A percentile compares a stretch with the other conserved stretches of the same genome.
Evolutionary conservation across 169 alveolate genomes (phyloP).

Genomic region (Cystoisospora suis): DNA sequence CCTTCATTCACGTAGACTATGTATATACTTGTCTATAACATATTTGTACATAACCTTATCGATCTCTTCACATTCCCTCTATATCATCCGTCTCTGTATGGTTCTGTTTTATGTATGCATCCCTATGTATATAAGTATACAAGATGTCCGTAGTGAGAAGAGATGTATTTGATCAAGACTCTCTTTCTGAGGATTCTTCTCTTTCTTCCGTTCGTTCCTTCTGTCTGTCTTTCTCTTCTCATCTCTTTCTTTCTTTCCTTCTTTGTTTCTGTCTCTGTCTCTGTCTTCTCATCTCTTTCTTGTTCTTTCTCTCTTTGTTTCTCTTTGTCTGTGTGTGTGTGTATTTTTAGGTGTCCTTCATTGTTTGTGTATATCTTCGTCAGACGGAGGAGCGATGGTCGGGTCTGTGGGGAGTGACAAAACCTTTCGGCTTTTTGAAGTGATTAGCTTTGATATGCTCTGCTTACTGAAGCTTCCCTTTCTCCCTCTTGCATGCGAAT

Average conservation of each 20-base stretch:
- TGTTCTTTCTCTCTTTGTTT: not conserved
- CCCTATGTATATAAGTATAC: no score
- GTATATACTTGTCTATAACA: no score
- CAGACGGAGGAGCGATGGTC: conserved; percentile 77
- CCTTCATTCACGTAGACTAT: no score
- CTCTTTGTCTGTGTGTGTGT: not conserved
- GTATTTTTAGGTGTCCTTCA: conserved; percentile 40
- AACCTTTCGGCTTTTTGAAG: conserved; percentile 78
- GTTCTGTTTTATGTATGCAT: no score
- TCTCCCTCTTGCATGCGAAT: conserved; percentile 78
- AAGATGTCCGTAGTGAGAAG: no score
- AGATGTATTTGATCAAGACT: no score
- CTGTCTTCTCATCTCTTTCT: not conserved
- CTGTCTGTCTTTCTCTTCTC: not conserved
- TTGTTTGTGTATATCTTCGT: conserved; percentile 70
- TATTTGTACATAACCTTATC: no score
- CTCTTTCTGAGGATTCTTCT: not conserved
- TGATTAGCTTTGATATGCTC: conserved; percentile 67
- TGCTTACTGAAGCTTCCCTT: conserved; percentile 70
- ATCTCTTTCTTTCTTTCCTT: not conserved
- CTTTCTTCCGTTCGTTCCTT: not conserved
- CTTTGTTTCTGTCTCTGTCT: not conserved
- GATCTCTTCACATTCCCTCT: no score
- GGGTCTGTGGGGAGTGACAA: conserved; percentile 84
- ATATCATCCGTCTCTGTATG: no score